Evolutionary conservation across 2,329 filamentous ascomycete genomes (phyloP).

Genomic region (Claviceps lovelessii): DNA sequence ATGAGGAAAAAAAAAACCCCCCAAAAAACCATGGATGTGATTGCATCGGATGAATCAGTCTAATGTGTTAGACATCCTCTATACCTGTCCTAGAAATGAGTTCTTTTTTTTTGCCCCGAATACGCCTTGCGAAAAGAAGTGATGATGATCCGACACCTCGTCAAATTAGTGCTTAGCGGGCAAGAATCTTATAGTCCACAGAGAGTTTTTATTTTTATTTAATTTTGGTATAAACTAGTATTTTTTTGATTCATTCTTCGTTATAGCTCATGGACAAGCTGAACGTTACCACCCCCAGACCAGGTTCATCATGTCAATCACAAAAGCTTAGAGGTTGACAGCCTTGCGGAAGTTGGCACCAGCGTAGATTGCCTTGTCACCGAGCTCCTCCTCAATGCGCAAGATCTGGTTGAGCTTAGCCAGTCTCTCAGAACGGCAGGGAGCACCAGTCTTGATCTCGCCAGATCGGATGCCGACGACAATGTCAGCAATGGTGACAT

Average conservation of each 20-base stretch:
- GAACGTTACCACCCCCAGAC: not conserved
- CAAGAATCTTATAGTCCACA: no score
- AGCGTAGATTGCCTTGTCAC: conserved; percentile 79
- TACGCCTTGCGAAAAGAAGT: not conserved
- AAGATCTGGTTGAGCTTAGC: conserved; percentile 99
- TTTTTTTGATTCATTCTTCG: conserved; percentile 1
- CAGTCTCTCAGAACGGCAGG: conserved; percentile 89
- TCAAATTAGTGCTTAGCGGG: not conserved
- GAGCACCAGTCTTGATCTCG: conserved; percentile 98
- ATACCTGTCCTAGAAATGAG: no score
- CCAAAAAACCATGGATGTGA: no score
- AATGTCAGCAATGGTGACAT: conserved; percentile 97
- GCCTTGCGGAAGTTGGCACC: conserved; percentile 83
- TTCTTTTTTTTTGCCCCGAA: no score
- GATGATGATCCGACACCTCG: not conserved
- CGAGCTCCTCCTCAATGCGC: conserved; percentile 98
- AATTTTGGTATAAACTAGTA: not conserved
- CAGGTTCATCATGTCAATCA: not conserved
- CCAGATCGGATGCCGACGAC: conserved; percentile 91
- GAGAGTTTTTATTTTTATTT: not conserved
- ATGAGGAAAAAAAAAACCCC: no score
- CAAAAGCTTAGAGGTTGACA: conserved; percentile 62
- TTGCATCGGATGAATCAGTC: no score
- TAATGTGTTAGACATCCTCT: no score
- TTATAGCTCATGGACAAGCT: not conserved